phyloP scores from a whole-genome alignment of 257 asterid genomes.

The Ocimum tenuiflorum region DNA sequence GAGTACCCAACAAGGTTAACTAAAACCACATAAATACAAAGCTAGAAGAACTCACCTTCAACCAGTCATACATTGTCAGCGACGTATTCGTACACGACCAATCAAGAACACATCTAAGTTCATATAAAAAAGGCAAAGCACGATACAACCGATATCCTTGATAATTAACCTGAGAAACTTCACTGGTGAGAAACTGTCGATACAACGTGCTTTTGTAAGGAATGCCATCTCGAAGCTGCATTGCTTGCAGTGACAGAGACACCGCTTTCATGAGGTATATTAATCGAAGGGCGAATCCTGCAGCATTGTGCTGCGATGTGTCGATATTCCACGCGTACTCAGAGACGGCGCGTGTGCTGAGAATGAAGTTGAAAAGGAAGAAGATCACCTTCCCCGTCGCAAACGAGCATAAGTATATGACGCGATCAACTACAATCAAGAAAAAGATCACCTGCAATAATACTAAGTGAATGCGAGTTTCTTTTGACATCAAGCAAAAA shows the following conservation, averaged over 20 bases:
- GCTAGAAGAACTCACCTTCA: slow-evolving; percentile 58
- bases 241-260: slow-evolving; percentile 88
- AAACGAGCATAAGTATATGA: slow-evolving; percentile 86
- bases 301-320: slow-evolving; percentile 67
- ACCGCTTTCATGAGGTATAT: slow-evolving; percentile 83
- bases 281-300: slow-evolving; percentile 86
- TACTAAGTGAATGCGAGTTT: too few species aligned
- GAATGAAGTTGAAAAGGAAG: slow-evolving; percentile 77
- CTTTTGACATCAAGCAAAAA: neutral
- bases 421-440: slow-evolving; percentile 91
- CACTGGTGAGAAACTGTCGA: slow-evolving; percentile 95
- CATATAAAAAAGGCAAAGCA: slow-evolving; percentile 92
- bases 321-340: slow-evolving; percentile 89
- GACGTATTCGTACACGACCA: slow-evolving; percentile 98
- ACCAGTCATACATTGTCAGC: slow-evolving; percentile 98
- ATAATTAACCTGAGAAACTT: slow-evolving; percentile 76
- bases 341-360: slow-evolving; percentile 65
- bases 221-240: slow-evolving; percentile 85
- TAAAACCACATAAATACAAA: neutral
- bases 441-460: slow-evolving; percentile 92
- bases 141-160: slow-evolving; percentile 89
- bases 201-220: slow-evolving; percentile 88
- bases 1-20: too few species aligned
- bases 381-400: slow-evolving; percentile 88
- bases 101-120: slow-evolving; percentile 91